Evolutionary conservation across 352 stramenopile genomes (phyloP), one percentile per base, ranked within the genome.

Genomic region (Globisporangium sylvaticum): DNA sequence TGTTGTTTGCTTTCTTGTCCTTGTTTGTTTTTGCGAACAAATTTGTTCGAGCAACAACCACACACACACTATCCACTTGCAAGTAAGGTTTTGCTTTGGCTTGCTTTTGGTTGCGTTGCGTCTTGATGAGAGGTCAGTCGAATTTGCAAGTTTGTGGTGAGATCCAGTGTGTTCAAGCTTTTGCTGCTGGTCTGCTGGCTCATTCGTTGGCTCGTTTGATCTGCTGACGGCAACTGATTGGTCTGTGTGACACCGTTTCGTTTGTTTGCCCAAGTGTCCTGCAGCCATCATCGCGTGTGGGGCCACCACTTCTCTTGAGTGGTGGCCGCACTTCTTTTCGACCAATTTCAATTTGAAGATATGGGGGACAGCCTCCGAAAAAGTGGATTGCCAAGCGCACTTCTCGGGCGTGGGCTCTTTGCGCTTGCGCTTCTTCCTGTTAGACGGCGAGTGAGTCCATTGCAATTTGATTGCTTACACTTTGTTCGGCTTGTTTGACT

Each of bases 331-430:
- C 48, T 20, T 29, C 27, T 37, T 29, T 42, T 58, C 53, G 10
- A 48, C 24, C 52, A 27, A 34, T 37, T 37, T 8, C 31, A 37
- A 37, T 37, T 37, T 37, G n/a, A 27, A 20, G 52, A 57, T 22
- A 31, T 31, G 52, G 20, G 18, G 10, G 53, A 58, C 53, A 58
- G 53, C 9, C 53, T 14, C 27, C n/a, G n/a, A n/a, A n/a, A 20
- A 58, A 58, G 53, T 58, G 53, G 53, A 58, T 58, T 58, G 53
- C 53, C 53, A 58, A 58, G 53, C 53, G 37, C 18, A 48, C 39
- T n/a, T 58, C 9, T 58, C 15, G 53, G 27, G 15, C 6, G 53
- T 58, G 53, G 27, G 2, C 53, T 58, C 46, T 4, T 5, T 12
- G 44, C 3, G 37, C 4, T 42, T 42, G n/a, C 34, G 12, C 34